Percentiles rank a stretch among this genome's conserved stretches.
Conservation (phyloP, 73 alveolate genomes). For the Paramecium primaurelia region DNA sequence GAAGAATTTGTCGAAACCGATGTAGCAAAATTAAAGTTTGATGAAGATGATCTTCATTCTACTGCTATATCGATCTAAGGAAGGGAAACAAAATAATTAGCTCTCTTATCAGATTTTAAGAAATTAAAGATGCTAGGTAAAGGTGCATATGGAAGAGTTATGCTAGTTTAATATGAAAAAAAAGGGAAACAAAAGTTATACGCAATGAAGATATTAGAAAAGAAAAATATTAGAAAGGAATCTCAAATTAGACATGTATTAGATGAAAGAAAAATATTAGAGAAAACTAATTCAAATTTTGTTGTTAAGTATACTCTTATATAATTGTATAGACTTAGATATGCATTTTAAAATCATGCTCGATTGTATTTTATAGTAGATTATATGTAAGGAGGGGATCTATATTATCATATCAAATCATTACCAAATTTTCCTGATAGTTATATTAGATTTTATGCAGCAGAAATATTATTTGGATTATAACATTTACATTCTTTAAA, state of each 20-base stretch:
- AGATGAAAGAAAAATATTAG: constrained; percentile 80
- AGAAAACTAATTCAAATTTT: constrained; percentile 79
- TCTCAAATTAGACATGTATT: constrained; percentile 45
- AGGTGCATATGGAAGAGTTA: constrained; percentile 87
- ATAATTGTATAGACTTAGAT: constrained; percentile 57
- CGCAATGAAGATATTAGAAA: constrained; percentile 91
- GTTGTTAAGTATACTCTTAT: constrained; percentile 69
- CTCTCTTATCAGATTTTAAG: neutral
- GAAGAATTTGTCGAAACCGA: neutral
- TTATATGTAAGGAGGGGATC: constrained; percentile 90
- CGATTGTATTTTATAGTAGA: constrained; percentile 88
- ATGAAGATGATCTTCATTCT: neutral
- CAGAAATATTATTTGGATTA: constrained; percentile 68
- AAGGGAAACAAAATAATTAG: neutral
- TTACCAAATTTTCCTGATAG: constrained; percentile 62
- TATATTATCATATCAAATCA: constrained; percentile 74
- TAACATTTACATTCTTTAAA: constrained; percentile 66
- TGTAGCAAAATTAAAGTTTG: neutral
- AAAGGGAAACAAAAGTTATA: constrained; percentile 64
- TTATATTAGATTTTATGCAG: constrained; percentile 65
- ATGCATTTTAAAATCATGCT: constrained; percentile 86
- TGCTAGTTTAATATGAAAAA: constrained; percentile 74
- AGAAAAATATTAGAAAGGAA: constrained; percentile 57
- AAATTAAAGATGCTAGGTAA: constrained; percentile 72
- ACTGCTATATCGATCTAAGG: neutral